Conservation (phyloP, 257 asterid species). For the Striga asiatica region DNA sequence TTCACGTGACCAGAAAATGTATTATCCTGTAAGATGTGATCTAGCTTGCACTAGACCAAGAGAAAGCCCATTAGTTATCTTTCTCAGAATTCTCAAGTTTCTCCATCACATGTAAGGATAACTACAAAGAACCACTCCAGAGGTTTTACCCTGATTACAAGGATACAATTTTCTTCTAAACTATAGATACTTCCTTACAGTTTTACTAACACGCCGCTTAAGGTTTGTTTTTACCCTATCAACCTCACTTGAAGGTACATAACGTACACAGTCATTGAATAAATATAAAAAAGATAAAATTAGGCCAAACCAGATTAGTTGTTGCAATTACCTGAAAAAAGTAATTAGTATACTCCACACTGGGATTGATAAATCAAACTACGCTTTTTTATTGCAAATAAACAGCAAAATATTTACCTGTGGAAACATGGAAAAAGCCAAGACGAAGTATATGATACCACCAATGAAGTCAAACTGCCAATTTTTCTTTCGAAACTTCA, state of each 20-base stretch:
- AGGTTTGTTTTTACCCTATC: neutral
- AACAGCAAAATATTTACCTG: conserved; percentile 41
- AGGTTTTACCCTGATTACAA: neutral
- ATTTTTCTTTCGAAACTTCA: conserved; percentile 96
- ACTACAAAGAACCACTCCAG: neutral
- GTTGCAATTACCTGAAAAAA: neutral
- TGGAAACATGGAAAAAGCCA: conserved; percentile 94
- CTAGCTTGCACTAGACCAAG: conserved; percentile 77
- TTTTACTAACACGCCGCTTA: neutral
- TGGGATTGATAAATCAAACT: neutral
- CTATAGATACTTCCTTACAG: neutral
- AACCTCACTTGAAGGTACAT: too few species aligned
- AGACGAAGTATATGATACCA: conserved; percentile 75
- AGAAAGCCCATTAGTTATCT: conserved; percentile 18
- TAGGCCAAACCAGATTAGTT: neutral
- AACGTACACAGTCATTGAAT: too few species aligned
- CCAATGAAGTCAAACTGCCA: conserved; percentile 98
- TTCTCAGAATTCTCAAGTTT: neutral
- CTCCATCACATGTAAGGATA: neutral
- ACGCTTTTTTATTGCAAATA: neutral
- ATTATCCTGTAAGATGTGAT: conserved; percentile 71
- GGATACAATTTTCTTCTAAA: neutral
- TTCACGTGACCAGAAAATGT: conserved; percentile 71
- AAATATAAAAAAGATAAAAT: neutral
- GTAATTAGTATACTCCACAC: neutral